Conservation (phyloP, 495 filamentous ascomycete species). For the Penicillium taxi region DNA sequence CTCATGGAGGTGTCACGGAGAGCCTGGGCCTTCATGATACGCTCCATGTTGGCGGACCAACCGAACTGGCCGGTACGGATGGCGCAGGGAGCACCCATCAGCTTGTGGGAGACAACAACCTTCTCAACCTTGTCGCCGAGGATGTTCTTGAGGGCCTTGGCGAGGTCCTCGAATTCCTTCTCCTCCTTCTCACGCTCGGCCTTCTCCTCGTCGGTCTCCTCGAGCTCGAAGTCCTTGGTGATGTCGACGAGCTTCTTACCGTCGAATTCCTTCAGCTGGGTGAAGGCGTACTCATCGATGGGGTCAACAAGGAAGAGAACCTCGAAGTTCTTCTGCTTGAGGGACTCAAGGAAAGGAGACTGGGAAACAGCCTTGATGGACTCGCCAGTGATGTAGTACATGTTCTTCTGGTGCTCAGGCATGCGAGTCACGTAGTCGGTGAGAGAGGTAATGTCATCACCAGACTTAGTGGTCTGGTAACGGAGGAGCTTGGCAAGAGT, state of each 20-base stretch:
- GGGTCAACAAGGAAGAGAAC: slow-evolving; percentile 98
- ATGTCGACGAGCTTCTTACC: slow-evolving; percentile 99
- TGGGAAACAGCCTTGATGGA: slow-evolving; percentile 95
- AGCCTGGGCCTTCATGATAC: slow-evolving; percentile 99
- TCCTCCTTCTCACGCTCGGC: slow-evolving; percentile 88
- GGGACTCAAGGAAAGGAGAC: slow-evolving; percentile 97
- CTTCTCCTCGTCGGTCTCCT: slow-evolving; percentile 99
- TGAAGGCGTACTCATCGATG: slow-evolving; percentile 99
- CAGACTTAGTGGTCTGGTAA: slow-evolving; percentile 98
- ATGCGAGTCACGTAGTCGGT: slow-evolving; percentile 96
- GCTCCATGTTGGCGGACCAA: slow-evolving; percentile 99
- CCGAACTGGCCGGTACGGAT: slow-evolving; percentile 99
- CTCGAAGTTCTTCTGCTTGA: slow-evolving; percentile 99
- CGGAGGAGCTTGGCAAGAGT: slow-evolving; percentile 95
- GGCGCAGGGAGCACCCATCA: slow-evolving; percentile 88
- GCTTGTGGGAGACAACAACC: slow-evolving; percentile 98
- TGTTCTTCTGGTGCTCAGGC: slow-evolving; percentile 99
- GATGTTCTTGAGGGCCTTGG: slow-evolving; percentile 98
- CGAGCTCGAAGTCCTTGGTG: slow-evolving; percentile 99
- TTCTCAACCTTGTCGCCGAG: slow-evolving; percentile 99
- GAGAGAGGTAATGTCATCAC: slow-evolving; percentile 90
- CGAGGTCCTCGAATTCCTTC: slow-evolving; percentile 91
- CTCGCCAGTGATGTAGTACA: slow-evolving; percentile 99
- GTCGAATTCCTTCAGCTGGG: slow-evolving; percentile 99
- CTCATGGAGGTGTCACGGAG: slow-evolving; percentile 99